Base-by-base conservation (phyloP, 148 eudicot species). In the Spergularia bocconei region DNA sequence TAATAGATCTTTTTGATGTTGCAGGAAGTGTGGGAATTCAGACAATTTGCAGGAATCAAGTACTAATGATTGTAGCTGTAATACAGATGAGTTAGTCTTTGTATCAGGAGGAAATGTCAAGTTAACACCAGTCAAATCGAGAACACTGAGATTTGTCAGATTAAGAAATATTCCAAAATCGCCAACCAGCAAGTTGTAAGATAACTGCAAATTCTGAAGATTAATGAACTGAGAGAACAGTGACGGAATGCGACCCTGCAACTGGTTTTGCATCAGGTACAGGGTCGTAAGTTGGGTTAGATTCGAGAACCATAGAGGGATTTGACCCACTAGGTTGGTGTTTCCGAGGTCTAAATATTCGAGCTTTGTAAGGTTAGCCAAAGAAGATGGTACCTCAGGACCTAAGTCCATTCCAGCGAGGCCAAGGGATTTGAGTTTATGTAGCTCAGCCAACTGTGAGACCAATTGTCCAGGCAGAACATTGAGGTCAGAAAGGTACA, bases 361-460 rank as follows among this genome's bases (percentile, higher is more conserved):
- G n/a, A 71, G 50, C 36, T 71, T 55, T 20, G 75, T 71, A 19
- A 57, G 44, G 75, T 71, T 73, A 60, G 67, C 67, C 47, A 73
- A 48, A 48, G 44, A 73, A 14, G 76, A 21, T 20, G 57, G 67
- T 33, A 73, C 48, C 56, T 73, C 76, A 71, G 57, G 17, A 17
- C 29, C 65, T 56, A 71, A 23, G 25, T 71, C 57, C 75, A 71
- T 71, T 7, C 44, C 64, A 57, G 50, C 23, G 14, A 71, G 75
- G 25, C 75, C 63, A 29, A 71, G 33, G 51, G 19, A 38, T 11
- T 19, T 55, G 50, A 71, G 50, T 15, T 71, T 57, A 11, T 39
- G 51, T 17, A 71, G 47, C 51, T 71, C 38, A 6, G 64, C 16
- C 39, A 71, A 58, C 64, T 51, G 56, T 0, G 53, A 38, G 36